Percentiles rank a stretch among this genome's conserved stretches.
These are phyloP conservation scores for Paecilomyces niveus DNA, from an alignment of 2,329 filamentous ascomycete genomes.

Conservation along the genomic window DNA sequence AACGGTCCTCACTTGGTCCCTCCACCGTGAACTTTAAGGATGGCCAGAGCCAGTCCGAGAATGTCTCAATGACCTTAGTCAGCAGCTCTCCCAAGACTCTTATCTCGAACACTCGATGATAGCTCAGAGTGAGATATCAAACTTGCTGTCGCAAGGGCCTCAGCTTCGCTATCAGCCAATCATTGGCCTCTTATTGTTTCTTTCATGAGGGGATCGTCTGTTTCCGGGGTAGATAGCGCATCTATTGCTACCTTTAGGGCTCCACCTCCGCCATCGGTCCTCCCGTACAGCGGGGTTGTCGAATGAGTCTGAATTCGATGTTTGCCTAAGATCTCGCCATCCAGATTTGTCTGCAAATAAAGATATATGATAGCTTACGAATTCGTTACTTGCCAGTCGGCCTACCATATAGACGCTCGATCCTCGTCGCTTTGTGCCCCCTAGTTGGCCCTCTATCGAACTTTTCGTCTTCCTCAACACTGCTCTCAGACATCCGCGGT, in stretches of 20 bases:
- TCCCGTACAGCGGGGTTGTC: background rate
- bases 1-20: background rate
- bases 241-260: background rate
- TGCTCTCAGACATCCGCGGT: background rate
- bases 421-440: background rate
- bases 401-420: background rate
- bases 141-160: background rate
- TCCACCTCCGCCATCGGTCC: background rate
- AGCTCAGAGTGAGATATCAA: background rate
- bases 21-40: background rate
- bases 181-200: background rate
- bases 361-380: background rate
- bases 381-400: background rate
- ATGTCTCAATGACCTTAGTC: background rate
- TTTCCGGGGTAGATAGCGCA: background rate
- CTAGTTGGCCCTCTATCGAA: background rate
- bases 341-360: background rate
- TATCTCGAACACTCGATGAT: background rate
- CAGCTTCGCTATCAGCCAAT: background rate
- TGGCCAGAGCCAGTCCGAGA: background rate
- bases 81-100: background rate
- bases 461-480: background rate
- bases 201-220: background rate
- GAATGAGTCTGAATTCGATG: background rate
- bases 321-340: background rate